phyloP scores from a whole-genome alignment of 257 asterid genomes.

The Lycium ferocissimum region DNA sequence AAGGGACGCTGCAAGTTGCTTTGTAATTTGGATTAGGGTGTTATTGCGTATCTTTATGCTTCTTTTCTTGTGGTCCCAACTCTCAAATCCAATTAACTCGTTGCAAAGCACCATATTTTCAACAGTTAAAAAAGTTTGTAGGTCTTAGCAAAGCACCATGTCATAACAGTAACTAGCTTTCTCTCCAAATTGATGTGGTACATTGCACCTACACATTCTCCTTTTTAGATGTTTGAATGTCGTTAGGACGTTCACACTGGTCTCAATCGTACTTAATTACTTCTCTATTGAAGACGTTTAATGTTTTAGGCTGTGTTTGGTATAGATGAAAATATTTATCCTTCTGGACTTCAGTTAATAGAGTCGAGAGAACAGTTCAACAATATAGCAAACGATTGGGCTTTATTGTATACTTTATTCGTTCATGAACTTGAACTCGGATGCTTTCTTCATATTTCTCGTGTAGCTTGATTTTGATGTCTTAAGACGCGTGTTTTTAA shows the following conservation, averaged over 20 bases:
- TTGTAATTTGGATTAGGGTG: not conserved
- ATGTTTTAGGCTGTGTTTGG: too few relatives aligned
- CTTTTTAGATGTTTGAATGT: not conserved
- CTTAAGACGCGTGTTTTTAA: too few relatives aligned
- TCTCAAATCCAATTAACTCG: not conserved
- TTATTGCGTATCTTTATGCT: conserved; percentile 14
- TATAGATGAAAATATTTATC: too few relatives aligned
- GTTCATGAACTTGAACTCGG: too few relatives aligned
- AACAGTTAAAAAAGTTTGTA: not conserved
- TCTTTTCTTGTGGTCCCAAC: conserved; percentile 23
- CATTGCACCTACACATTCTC: conserved; percentile 16
- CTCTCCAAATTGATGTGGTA: conserved; percentile 5
- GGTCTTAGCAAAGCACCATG: conserved; percentile 19
- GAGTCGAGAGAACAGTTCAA: too few relatives aligned
- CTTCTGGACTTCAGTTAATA: too few relatives aligned
- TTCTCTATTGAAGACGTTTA: too few relatives aligned
- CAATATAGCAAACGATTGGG: too few relatives aligned
- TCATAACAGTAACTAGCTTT: not conserved
- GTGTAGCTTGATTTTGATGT: too few relatives aligned
- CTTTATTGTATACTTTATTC: too few relatives aligned
- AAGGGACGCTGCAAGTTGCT: not conserved
- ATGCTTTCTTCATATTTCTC: too few relatives aligned
- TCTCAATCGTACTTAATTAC: too few relatives aligned
- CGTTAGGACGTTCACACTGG: not conserved
- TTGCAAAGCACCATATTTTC: conserved; percentile 5